Evolutionary conservation across 2,329 filamentous ascomycete genomes (phyloP).

Genomic region (Ceratocystis variospora): DNA sequence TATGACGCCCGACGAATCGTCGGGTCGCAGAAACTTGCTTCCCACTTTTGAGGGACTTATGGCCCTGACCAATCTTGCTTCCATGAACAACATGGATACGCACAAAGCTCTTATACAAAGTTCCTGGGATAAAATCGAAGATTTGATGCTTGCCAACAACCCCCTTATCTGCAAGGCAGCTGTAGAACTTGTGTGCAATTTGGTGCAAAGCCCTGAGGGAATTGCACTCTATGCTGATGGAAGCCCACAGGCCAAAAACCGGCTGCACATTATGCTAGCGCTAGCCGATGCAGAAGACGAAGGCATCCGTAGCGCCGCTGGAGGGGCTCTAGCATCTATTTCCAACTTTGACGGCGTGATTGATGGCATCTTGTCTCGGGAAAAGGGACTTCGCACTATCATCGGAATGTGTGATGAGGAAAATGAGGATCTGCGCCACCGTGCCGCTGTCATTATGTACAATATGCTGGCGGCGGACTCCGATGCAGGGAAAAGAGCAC

Average conservation of each 20-base stretch:
- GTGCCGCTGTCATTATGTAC: conserved; percentile 61
- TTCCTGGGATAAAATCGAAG: conserved; percentile 65
- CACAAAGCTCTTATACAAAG: conserved; percentile 56
- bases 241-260: conserved; percentile 51
- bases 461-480: conserved; percentile 59
- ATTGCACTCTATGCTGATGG: conserved; percentile 56
- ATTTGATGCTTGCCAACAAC: conserved; percentile 67
- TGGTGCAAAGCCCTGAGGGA: conserved; percentile 56
- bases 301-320: conserved; percentile 67
- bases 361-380: conserved; percentile 52
- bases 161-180: conserved; percentile 64
- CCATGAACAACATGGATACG: conserved; percentile 53
- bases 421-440: conserved; percentile 50
- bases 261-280: conserved; percentile 73
- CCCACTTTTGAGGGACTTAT: conserved; percentile 83
- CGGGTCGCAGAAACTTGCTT: conserved; percentile 60
- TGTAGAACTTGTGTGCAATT: conserved; percentile 82
- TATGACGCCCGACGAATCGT: conserved; percentile 48
- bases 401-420: conserved; percentile 66
- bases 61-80: conserved; percentile 87
- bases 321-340: conserved; percentile 74
- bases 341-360: conserved; percentile 66
- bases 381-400: conserved; percentile 63
- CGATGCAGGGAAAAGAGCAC: conserved; percentile 47
- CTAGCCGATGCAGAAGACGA: conserved; percentile 75